Evolutionary conservation across 2,329 filamentous ascomycete genomes (phyloP), one percentile per base, ranked within the genome.

Genomic region (Elsinoe batatas): DNA sequence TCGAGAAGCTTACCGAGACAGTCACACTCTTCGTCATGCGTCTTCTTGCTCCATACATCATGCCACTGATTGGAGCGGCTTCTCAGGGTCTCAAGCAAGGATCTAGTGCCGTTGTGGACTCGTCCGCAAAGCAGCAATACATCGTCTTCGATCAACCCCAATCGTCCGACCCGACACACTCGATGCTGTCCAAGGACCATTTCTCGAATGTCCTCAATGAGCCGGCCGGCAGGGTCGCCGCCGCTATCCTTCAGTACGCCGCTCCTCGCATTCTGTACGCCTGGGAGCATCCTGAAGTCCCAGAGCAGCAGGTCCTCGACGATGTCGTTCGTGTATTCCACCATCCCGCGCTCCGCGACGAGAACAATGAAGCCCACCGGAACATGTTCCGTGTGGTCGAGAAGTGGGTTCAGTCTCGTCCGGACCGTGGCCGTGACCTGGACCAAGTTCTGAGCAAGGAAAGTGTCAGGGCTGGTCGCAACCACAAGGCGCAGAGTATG

Each of bases 1-100:
- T 97, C 18, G 91, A 97, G 61, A 91, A 89, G 64, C 95, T 98
- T 64, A 88, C 87, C 56, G 93, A 98, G 73, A 91, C 87, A 1
- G 76, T 98, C 38, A 95, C 91, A 0, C 79, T 95, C 5, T 97
- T 97, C 67, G 82, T 98, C 51, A 79, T 98, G 59, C 91, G 90
- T 5, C 79, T 98, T 1, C 78, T 98, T 15, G 88, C 93, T 0
- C 93, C 93, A 0, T 97, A 94, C 69, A 80, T 98, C 59, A 83
- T 90, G 56, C 93, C 93, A 10, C 85, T 98, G 67, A 96, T 98
- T 69, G 86, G 85, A 53, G 82, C 87, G 54, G 89, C 91, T 4
- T 91, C 89, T 18, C 84, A 91, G 65, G 81, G 83, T 33, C 77
- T 98, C 22, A 95, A 97, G 72, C 80, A 85, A 20, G 91, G 93